Conservation (phyloP, 2,329 filamentous ascomycete genomes). For the Aspergillus versicolor region DNA sequence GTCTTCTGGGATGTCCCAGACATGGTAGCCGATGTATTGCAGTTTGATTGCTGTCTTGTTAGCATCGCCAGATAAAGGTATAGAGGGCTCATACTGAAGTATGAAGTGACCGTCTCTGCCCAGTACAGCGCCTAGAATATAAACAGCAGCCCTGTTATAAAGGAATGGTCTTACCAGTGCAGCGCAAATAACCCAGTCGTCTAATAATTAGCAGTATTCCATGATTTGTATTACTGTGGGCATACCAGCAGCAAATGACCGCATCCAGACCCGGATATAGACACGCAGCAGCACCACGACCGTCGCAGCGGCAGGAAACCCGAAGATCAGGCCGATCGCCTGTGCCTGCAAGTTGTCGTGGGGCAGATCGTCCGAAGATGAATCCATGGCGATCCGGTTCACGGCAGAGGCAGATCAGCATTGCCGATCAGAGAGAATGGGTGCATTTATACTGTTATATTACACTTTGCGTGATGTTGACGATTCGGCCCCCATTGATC, state of each 20-base stretch:
- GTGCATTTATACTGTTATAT: too few relatives aligned
- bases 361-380: background rate
- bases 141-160: background rate
- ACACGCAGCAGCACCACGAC: constrained; percentile 17
- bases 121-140: constrained; percentile 15
- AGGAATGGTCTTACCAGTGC: background rate
- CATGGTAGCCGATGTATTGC: background rate
- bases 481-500: too few relatives aligned
- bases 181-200: constrained; percentile 15
- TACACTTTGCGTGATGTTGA: too few relatives aligned
- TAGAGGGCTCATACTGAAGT: constrained; percentile 10
- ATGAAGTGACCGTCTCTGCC: constrained; percentile 18
- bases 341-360: constrained; percentile 16
- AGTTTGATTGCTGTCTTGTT: constrained; percentile 6
- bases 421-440: background rate
- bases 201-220: background rate
- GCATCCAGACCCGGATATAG: constrained; percentile 16
- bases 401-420: background rate
- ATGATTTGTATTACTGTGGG: background rate
- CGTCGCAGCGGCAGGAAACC: constrained; percentile 17
- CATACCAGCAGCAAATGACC: constrained; percentile 18
- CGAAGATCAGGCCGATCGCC: constrained; percentile 17
- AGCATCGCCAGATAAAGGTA: too few relatives aligned
- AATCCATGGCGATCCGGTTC: too few relatives aligned
- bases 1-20: constrained; percentile 13